A percentile compares a stretch with the other conserved stretches of the same genome.
These are phyloP conservation scores for Botrytis cinerea DNA, from an alignment of 2,329 filamentous ascomycete genomes.

Conservation along the genomic window DNA sequence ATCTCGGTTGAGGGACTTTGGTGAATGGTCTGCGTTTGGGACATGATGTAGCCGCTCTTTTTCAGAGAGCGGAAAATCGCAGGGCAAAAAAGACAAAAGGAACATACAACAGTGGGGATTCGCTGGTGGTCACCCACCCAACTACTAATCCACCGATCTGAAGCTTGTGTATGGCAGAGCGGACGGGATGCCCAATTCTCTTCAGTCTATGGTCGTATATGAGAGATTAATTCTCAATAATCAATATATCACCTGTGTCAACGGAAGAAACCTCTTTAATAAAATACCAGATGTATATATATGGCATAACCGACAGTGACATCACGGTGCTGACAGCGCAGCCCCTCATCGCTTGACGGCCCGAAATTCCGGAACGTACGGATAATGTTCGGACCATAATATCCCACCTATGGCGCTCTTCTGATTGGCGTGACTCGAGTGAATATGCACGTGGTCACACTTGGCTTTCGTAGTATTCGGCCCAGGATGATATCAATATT, in stretches of 20 bases:
- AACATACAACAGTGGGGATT: conserved; percentile 15
- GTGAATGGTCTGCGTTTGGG: background rate
- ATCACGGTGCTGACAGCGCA: background rate
- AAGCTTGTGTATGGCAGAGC: conserved; percentile 23
- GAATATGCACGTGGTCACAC: background rate
- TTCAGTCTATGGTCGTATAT: conserved; percentile 24
- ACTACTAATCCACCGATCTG: conserved; percentile 22
- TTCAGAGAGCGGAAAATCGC: background rate
- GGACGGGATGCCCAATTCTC: conserved; percentile 23
- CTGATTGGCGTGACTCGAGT: background rate
- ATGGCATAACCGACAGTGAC: background rate
- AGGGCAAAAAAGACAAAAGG: fast-evolving
- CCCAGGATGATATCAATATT: background rate
- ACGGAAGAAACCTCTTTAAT: background rate
- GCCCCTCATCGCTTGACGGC: background rate
- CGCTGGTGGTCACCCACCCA: conserved; percentile 19
- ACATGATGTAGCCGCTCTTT: background rate
- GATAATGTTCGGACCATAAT: background rate
- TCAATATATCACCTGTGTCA: fast-evolving
- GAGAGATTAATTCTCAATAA: fast-evolving
- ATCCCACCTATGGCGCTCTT: background rate
- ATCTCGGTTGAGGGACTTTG: background rate
- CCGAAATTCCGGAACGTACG: background rate
- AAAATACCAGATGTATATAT: background rate
- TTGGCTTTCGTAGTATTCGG: background rate